Percentiles rank a stretch among this genome's conserved stretches.
These are phyloP conservation scores for Fusarium sp. DNA, from an alignment of 2,329 filamentous ascomycete genomes.

Conservation along the genomic window DNA sequence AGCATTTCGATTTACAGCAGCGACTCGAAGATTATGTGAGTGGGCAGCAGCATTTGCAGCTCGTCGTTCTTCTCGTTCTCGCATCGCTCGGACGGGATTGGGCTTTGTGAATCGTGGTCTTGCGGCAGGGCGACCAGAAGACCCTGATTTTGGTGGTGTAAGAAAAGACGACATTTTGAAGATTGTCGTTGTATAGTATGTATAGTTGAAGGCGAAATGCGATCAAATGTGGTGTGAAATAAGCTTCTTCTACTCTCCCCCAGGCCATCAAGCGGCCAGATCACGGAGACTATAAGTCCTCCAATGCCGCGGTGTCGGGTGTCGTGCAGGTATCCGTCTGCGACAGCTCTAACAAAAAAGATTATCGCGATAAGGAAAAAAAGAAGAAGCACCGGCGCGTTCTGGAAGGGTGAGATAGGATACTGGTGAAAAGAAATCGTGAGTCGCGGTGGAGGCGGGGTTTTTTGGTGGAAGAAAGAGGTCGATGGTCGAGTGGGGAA, in stretches of 20 bases:
- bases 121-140: constrained; percentile 45
- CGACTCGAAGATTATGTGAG: constrained; percentile 45
- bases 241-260: constrained; percentile 23
- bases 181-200: constrained; percentile 1
- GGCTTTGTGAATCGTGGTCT: constrained; percentile 60
- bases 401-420: constrained; percentile 33
- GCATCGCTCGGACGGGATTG: constrained; percentile 65
- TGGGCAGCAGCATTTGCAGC: constrained; percentile 52
- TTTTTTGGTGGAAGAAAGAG: constrained; percentile 31
- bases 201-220: constrained; percentile 3
- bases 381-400: constrained; percentile 24
- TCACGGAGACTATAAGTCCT: constrained; percentile 2
- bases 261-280: constrained; percentile 32
- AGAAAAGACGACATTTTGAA: constrained; percentile 63
- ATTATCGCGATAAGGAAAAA: constrained; percentile 38
- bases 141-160: constrained; percentile 56
- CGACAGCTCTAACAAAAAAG: constrained; percentile 9
- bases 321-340: neutral
- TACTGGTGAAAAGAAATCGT: constrained; percentile 46
- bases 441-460: constrained; percentile 42
- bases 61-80: constrained; percentile 64
- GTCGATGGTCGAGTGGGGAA: constrained; percentile 53
- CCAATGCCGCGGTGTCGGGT: constrained; percentile 2
- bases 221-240: constrained; percentile 1
- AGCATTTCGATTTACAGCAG: constrained; percentile 50